Evolutionary conservation across 495 filamentous ascomycete species (phyloP).

Genomic region (Coniosporium apollinis): DNA sequence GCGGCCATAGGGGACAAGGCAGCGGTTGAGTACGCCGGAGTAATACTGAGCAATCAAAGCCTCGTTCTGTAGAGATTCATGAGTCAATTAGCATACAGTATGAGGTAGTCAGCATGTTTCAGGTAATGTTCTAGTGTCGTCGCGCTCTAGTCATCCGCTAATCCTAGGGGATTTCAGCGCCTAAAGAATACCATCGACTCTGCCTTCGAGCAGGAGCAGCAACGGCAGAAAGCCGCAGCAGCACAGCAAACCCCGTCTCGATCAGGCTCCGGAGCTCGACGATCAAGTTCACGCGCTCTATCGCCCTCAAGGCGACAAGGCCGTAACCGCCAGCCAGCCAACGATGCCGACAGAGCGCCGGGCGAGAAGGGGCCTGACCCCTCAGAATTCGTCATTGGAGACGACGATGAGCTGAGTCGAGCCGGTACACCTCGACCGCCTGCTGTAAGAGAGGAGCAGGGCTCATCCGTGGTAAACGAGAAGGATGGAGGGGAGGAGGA

Average conservation of each 20-base stretch:
- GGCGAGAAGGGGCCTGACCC: constrained; percentile 53
- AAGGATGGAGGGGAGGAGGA: constrained; percentile 8
- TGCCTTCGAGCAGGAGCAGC: constrained; percentile 79
- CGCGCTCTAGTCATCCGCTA: constrained; percentile 4
- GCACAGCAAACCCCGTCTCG: constrained; percentile 31
- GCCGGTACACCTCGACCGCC: constrained; percentile 31
- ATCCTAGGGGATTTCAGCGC: constrained; percentile 36
- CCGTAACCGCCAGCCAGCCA: constrained; percentile 11
- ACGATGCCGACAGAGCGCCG: constrained; percentile 24
- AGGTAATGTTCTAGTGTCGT: constrained; percentile 26
- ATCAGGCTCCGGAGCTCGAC: constrained; percentile 29
- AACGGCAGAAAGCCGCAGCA: constrained; percentile 50
- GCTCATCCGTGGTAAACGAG: constrained; percentile 1
- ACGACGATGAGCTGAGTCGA: constrained; percentile 46
- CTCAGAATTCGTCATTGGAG: constrained; percentile 64
- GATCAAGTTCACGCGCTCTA: constrained; percentile 31
- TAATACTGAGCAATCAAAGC: too few species aligned
- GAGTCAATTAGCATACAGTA: too few species aligned
- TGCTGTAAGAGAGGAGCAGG: background rate
- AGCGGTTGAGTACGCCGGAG: too few species aligned
- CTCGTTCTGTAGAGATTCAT: too few species aligned
- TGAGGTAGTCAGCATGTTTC: constrained; percentile 29
- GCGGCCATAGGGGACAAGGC: too few species aligned
- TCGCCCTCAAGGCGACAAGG: constrained; percentile 35
- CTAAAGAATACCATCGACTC: constrained; percentile 73